Evolutionary conservation across 345 rosid species (phyloP).

Genomic region (Hibiscus syriacus): DNA sequence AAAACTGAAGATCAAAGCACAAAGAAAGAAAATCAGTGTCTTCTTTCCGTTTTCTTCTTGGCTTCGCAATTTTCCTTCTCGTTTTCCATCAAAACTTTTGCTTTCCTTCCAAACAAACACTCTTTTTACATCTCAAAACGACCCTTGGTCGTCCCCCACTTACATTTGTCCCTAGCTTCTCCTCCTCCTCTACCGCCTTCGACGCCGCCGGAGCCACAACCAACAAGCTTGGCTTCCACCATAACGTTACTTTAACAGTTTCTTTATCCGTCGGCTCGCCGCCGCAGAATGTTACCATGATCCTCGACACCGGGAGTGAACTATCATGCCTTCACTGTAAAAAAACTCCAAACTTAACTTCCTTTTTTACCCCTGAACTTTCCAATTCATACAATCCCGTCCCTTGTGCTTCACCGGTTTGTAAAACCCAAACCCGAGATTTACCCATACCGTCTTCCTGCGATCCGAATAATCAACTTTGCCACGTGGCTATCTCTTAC

Average conservation of each 20-base stretch:
- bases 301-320: constrained; percentile 74
- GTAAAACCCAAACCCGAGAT: constrained; percentile 45
- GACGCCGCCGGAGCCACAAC: constrained; percentile 16
- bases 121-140: constrained; percentile 42
- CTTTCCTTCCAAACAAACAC: constrained; percentile 29
- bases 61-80: constrained; percentile 18
- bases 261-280: constrained; percentile 63
- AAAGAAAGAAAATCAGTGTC: constrained; percentile 12
- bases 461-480: constrained; percentile 28
- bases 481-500: constrained; percentile 50
- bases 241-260: constrained; percentile 50
- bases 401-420: constrained; percentile 40
- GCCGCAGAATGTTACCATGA: constrained; percentile 55
- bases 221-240: constrained; percentile 39
- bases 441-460: constrained; percentile 39
- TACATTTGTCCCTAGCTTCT: background rate
- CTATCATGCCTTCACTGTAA: constrained; percentile 70
- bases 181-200: constrained; percentile 9
- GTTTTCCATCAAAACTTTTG: constrained; percentile 20
- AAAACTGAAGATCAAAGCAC: background rate
- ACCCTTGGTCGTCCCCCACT: background rate
- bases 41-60: constrained; percentile 10
- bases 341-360: constrained; percentile 18
- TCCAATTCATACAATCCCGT: constrained; percentile 40
- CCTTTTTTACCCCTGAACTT: constrained; percentile 30